phyloP scores from a whole-genome alignment of 1,139 yeast species.

The Tardiomyces digboiensis region DNA sequence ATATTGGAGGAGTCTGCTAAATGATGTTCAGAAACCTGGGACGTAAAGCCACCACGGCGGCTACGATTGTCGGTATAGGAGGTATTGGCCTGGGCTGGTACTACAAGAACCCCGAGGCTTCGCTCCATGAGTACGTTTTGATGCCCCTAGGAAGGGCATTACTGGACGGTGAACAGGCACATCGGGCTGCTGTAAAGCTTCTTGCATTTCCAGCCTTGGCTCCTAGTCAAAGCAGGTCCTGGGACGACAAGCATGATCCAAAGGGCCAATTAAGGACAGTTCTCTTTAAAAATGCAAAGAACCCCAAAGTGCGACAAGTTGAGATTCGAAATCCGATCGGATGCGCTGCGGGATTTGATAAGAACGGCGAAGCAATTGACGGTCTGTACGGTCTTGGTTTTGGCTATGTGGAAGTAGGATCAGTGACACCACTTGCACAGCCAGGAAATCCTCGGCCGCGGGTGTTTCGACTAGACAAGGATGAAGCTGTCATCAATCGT shows the following conservation, averaged over 20 bases:
- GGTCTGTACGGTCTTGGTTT: slow-evolving; percentile 71
- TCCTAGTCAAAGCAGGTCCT: slow-evolving; percentile 20
- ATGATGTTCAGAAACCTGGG: not conserved
- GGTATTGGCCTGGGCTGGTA: slow-evolving; percentile 28
- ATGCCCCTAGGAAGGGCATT: slow-evolving; percentile 67
- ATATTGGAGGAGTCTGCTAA: no score
- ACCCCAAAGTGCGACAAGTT: slow-evolving; percentile 21
- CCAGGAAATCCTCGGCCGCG: slow-evolving; percentile 92
- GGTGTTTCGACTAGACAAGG: slow-evolving; percentile 75
- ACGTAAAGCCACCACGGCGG: slow-evolving; percentile 8
- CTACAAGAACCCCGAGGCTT: slow-evolving; percentile 67
- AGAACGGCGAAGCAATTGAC: slow-evolving; percentile 92
- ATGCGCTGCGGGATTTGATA: slow-evolving; percentile 93
- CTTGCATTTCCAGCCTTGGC: slow-evolving; percentile 41
- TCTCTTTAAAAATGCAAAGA: slow-evolving; percentile 18
- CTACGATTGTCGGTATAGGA: slow-evolving; percentile 25
- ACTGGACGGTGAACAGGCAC: slow-evolving; percentile 82
- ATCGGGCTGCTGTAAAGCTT: slow-evolving; percentile 57
- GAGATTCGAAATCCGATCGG: slow-evolving; percentile 71
- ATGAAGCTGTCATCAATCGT: slow-evolving; percentile 85
- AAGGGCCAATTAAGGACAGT: slow-evolving; percentile 16
- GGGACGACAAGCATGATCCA: slow-evolving; percentile 25
- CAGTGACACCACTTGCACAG: slow-evolving; percentile 87
- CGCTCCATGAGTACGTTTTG: slow-evolving; percentile 67
- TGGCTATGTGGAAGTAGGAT: slow-evolving; percentile 87